Evolutionary conservation across 2,329 filamentous ascomycete genomes (phyloP), one percentile per base, ranked within the genome.

Genomic region (Lachnellula occidentalis): DNA sequence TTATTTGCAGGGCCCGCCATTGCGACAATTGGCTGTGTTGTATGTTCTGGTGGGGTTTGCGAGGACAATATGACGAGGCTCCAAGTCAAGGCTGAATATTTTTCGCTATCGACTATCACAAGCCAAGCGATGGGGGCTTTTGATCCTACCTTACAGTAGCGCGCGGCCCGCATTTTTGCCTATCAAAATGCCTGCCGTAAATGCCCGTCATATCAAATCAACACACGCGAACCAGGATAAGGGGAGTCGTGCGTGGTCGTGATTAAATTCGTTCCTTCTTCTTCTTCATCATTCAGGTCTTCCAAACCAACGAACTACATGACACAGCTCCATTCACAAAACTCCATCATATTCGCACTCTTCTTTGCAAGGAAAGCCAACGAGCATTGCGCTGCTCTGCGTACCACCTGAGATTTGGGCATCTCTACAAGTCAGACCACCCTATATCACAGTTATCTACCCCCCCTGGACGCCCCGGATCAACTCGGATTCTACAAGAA

Each of bases 31-130:
- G 14, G 79, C 74, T 41, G 43, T 47, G 89, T 22, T 84, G 88
- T 15, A 37, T 90, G 72, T 63, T 85, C 88, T 0, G 81, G 80
- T 0, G 87, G 87, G 53, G 89, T 82, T 86, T 83, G 83, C 21
- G 34, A 48, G 45, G 22, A n/a, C 45, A 7, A 46, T 27, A 19
- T 15, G 34, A 39, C 54, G 49, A 53, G 54, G 54, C 54, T 56
- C 41, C 17, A 36, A 19, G 27, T 56, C 54, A 31, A 56, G 54
- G 54, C 54, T 56, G 54, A 51, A 39, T 27, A 17, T 42, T 49
- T 39, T 34, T 37, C n/a, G 24, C 21, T 45, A 27, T 46, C 37
- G 34, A 34, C 79, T 9, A 82, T 81, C 5, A 21, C 43, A 21
- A 87, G 15, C 41, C 22, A 19, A 87, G 12, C 9, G 12, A 22